Evolutionary conservation across 2,329 filamentous ascomycete species (phyloP), one percentile per base, ranked within the genome.

Genomic region (Ophiostoma perfectum): DNA sequence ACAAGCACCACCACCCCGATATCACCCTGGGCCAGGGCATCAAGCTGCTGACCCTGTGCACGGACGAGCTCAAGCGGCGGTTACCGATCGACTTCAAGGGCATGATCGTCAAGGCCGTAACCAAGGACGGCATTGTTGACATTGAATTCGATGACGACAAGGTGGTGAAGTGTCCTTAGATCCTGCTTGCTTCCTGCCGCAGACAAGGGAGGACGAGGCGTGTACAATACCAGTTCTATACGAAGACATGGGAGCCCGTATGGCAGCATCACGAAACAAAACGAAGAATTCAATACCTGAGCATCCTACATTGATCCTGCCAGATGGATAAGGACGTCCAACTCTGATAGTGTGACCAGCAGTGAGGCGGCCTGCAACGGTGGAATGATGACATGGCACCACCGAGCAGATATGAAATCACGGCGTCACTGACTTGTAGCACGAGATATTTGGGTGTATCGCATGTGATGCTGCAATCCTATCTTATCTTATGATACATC

Each of bases 41-140:
- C 81, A 95, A 97, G 84, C 88, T 99, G 72, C 83, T 99, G 75
- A 89, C 87, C 75, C 90, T 97, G 89, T 99, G 95, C 82, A 95
- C 92, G 73, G 93, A 98, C 78, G 95, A 99, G 84, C 82, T 99
- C 77, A 97, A 97, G 87, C 88, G 95, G 78, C 88, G 96, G 80
- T 86, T 99, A 84, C 95, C 95, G 70, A 93, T 99, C 77, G 95
- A 99, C 79, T 99, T 98, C 86, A 99, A 99, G 85, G 95, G 95
- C 52, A 91, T 97, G 88, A 76, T 85, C 67, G 93, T 99, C 75
- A 98, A 98, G 85, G 90, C 93, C 47, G 88, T 99, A 75, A 97
- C 93, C 71, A 96, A 96, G 82, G 92, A 98, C 74, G 95, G 96
- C 11, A 90, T 99, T 71, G 82, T 86, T 74, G 92, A 95, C 75